Evolutionary conservation across 2,329 filamentous ascomycete species (phyloP), one percentile per base, ranked within the genome.

Genomic region (Aspergillus floridensis): DNA sequence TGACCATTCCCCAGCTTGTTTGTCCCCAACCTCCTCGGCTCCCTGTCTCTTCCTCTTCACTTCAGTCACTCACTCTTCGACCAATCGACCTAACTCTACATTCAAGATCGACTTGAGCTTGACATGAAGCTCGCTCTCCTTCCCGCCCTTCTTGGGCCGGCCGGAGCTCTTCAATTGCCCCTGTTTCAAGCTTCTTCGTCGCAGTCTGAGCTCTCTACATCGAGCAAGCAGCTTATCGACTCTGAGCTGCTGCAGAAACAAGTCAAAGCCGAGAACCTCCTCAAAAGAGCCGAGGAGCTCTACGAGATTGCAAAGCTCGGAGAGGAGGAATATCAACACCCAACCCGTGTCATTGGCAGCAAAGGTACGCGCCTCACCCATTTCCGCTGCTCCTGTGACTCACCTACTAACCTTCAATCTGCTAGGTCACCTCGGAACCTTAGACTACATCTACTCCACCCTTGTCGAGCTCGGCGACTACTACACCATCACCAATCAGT

Each of bases 291-390:
- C 11, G 78, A 87, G 65, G 73, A 84, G 31, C 80, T 91, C 8
- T 90, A 83, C 66, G 76, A 82, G 54, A 83, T 90, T 57, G 87
- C 88, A 0, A 79, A 87, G 71, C 77, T 81, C 55, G 81, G 82
- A 11, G 76, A 83, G 61, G 77, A 81, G 1, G 85, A 89, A 63
- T 89, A 86, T 68, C 83, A 84, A 61, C 88, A 88, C 66, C 88
- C 88, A 1, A 91, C 88, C 1, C 82, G 88, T 56, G 88, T 90
- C 22, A 90, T 91, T 64, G 88, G 88, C 31, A 88, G 86, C 63
- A 69, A 82, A 70, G 86, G 86, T 86, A 74, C 46, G 8, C 12
- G 1, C n/a, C n/a, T 12, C 19, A 21, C 5, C 3, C n/a, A n/a
- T 22, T 2, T 5, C 6, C 35, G 14, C 22, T 35, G 32, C 38